Percentiles rank a stretch among this genome's conserved stretches.
These are phyloP conservation scores for Diaporthe eres DNA, from an alignment of 2,329 filamentous ascomycete species.

Conservation along the genomic window DNA sequence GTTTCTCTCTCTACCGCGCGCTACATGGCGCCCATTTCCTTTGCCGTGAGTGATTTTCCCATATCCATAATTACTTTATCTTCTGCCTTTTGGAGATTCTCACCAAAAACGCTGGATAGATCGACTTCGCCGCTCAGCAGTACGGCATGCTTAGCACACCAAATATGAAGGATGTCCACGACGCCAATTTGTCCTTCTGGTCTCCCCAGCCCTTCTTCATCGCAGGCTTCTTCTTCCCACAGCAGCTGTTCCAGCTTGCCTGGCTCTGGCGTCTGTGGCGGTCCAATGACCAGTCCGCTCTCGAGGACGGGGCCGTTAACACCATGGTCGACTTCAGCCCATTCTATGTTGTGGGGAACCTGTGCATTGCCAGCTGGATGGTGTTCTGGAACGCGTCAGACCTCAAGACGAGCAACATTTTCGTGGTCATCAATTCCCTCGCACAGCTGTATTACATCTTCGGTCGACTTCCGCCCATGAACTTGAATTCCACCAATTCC, in stretches of 20 bases:
- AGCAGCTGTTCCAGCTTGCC: conserved; percentile 70
- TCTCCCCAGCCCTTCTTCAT: conserved; percentile 72
- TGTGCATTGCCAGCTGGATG: conserved; percentile 74
- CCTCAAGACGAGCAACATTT: conserved; percentile 66
- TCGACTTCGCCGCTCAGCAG: conserved; percentile 71
- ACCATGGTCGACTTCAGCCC: conserved; percentile 68
- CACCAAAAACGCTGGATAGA: conserved; percentile 39
- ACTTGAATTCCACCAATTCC: conserved; percentile 63
- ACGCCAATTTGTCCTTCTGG: conserved; percentile 71
- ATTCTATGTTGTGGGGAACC: conserved; percentile 68
- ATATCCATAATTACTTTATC: background rate
- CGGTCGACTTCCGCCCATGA: conserved; percentile 62
- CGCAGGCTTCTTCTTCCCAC: conserved; percentile 72
- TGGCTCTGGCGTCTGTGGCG: conserved; percentile 71
- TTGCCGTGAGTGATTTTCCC: conserved; percentile 48
- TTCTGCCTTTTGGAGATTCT: background rate
- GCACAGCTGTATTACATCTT: conserved; percentile 69
- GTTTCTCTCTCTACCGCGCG: conserved; percentile 67
- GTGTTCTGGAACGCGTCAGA: conserved; percentile 71
- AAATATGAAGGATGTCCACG: conserved; percentile 72
- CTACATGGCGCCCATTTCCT: conserved; percentile 67
- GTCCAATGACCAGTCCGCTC: conserved; percentile 55
- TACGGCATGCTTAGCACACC: conserved; percentile 70
- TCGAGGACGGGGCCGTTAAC: conserved; percentile 57
- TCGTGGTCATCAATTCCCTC: conserved; percentile 69